Evolutionary conservation across 2,329 filamentous ascomycete species (phyloP).

Genomic region (Akanthomyces lecanii): DNA sequence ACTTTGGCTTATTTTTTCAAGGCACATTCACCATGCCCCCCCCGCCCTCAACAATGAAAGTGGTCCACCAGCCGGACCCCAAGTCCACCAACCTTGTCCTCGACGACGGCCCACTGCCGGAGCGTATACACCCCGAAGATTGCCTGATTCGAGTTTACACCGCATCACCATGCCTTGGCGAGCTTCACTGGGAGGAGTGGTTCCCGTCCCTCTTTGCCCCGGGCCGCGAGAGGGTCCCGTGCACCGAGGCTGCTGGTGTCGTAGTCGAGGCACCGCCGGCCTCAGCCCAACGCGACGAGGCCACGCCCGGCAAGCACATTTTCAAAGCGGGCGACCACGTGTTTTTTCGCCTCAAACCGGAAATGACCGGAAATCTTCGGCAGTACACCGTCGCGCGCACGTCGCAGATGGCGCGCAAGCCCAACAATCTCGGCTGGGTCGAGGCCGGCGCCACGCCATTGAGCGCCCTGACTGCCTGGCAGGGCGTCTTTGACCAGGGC

Average conservation of each 20-base stretch:
- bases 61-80: conserved; percentile 24
- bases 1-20: not conserved
- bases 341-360: conserved; percentile 29
- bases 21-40: not conserved
- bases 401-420: conserved; percentile 30
- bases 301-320: conserved; percentile 1
- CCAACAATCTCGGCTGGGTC: not conserved
- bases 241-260: conserved; percentile 37
- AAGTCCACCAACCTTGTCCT: conserved; percentile 21
- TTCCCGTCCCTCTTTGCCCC: conserved; percentile 22
- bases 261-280: conserved; percentile 29
- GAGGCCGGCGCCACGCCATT: conserved; percentile 33
- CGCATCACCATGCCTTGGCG: conserved; percentile 31
- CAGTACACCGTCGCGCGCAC: conserved; percentile 30
- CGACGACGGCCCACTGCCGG: conserved; percentile 23
- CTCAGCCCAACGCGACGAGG: conserved; percentile 13
- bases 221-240: conserved; percentile 28
- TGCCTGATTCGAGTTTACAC: conserved; percentile 31
- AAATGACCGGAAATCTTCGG: conserved; percentile 27
- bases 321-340: conserved; percentile 35
- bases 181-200: conserved; percentile 30
- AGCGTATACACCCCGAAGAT: conserved; percentile 22
- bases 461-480: conserved; percentile 35
- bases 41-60: conserved; percentile 23
- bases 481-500: conserved; percentile 35